Conservation (phyloP, 768 basidiomycete genomes). For the Sporobolomyces phaffii region DNA sequence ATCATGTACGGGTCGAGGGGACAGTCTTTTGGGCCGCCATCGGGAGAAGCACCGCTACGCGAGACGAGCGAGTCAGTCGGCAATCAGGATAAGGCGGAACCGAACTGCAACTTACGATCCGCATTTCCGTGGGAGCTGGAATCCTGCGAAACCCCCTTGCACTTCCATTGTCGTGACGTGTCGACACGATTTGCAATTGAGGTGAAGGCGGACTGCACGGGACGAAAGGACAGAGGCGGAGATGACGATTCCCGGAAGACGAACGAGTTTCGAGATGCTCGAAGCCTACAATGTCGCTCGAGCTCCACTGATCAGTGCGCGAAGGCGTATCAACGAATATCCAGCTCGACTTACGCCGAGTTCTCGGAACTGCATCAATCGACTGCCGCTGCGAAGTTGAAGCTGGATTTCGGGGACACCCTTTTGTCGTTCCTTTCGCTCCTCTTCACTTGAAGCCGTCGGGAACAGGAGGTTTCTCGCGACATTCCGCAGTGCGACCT, state of each 20-base stretch:
- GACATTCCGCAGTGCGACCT: slow-evolving; percentile 78
- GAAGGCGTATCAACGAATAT: no score
- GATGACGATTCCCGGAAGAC: slow-evolving; percentile 95
- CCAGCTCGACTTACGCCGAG: slow-evolving; percentile 72
- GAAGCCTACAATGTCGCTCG: slow-evolving; percentile 53
- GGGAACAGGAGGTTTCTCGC: slow-evolving; percentile 80
- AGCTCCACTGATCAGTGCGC: background rate
- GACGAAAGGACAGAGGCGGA: slow-evolving; percentile 90
- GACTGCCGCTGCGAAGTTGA: slow-evolving; percentile 79
- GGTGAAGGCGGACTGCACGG: slow-evolving; percentile 80
- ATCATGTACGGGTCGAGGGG: slow-evolving; percentile 94
- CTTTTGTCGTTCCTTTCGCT: slow-evolving; percentile 37
- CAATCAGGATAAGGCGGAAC: no score
- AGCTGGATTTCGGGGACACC: slow-evolving; percentile 71
- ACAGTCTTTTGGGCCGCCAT: slow-evolving; percentile 88
- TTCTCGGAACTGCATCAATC: slow-evolving; percentile 87
- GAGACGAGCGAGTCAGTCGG: background rate
- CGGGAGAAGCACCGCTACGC: slow-evolving; percentile 54
- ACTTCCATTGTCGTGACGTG: slow-evolving; percentile 65
- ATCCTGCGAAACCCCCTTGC: slow-evolving; percentile 42
- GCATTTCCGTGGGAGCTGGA: slow-evolving; percentile 68
- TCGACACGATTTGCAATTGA: slow-evolving; percentile 88
- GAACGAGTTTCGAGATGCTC: slow-evolving; percentile 90
- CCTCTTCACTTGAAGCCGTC: slow-evolving; percentile 46
- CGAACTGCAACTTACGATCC: slow-evolving; percentile 40